phyloP scores from a whole-genome alignment of 2,329 filamentous ascomycete genomes.

The Coniochaeta sp. region DNA sequence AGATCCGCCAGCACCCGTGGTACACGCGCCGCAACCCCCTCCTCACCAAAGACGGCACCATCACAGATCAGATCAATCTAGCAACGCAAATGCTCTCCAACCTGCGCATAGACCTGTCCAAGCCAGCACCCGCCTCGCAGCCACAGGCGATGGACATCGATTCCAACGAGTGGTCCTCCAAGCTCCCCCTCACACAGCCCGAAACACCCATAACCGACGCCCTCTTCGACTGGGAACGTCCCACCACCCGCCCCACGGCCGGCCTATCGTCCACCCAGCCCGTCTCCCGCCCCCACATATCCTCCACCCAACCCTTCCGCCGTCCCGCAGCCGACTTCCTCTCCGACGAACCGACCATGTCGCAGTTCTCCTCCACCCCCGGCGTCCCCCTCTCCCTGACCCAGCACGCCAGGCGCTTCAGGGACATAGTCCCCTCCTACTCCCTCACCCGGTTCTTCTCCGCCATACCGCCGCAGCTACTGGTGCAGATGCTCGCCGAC shows the following conservation, averaged over 20 bases:
- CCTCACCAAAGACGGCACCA: constrained; percentile 64
- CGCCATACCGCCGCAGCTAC: constrained; percentile 62
- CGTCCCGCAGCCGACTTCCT: constrained; percentile 43
- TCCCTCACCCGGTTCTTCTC: constrained; percentile 91
- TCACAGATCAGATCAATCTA: constrained; percentile 71
- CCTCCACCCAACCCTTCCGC: constrained; percentile 40
- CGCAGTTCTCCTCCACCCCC: constrained; percentile 75
- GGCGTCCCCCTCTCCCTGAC: constrained; percentile 77
- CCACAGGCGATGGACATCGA: constrained; percentile 56
- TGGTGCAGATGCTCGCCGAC: constrained; percentile 73
- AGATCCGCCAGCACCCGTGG: constrained; percentile 90
- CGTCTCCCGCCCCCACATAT: constrained; percentile 25
- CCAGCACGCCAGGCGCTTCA: constrained; percentile 80
- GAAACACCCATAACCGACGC: constrained; percentile 68
- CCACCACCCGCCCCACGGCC: constrained; percentile 46
- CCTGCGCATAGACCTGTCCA: constrained; percentile 73
- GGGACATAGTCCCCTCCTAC: constrained; percentile 83
- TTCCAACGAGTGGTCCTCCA: constrained; percentile 21
- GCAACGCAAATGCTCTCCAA: constrained; percentile 95
- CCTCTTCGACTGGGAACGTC: constrained; percentile 83
- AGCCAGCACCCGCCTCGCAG: background rate
- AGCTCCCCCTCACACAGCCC: constrained; percentile 77
- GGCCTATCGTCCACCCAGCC: constrained; percentile 44
- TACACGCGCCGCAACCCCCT: constrained; percentile 78
- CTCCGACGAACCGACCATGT: constrained; percentile 77